Base-by-base conservation (phyloP, 176 grass and related monocot species). In the Melocanna baccifera region DNA sequence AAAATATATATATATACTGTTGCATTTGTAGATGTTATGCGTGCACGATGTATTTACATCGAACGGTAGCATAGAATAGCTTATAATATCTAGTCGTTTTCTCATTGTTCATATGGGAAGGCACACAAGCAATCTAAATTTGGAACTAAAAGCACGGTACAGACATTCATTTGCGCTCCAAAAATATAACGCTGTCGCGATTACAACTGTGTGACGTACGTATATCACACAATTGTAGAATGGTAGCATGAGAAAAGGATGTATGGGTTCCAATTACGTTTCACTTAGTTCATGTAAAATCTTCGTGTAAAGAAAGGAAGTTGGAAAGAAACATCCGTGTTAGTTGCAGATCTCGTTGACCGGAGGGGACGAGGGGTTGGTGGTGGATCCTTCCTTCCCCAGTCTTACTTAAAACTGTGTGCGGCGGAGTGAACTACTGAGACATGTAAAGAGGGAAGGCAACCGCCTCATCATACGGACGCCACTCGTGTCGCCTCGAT, bases 111-210 rank as follows among this genome's bases (percentile, higher is more conserved):
- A 0, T 3, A 6, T 64, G 62, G 16, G 16, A 64, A 16, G 2
- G 6, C 3, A 16, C 5, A 5, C 61, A 7, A 0, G 5, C 0
- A 0, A 30, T 1, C 28, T 8, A 64, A 13, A 18, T 18, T 64
- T 32, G 0, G 28, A 1, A 18, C 29, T 34, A 65, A 29, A 61
- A 61, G n/a, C 23, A 26, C 26, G 1, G 0, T 3, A 1, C 5
- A 1, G 6, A 26, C 4, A 12, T 26, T 26, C 10, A 61, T 61
- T 4, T 3, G 1, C 5, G 11, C 4, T 61, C 10, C 4, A 5
- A 0, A 64, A 64, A 16, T 16, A 15, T 7, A 7, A 6, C 0
- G 12, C 0, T 62, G 0, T 30, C 5, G 3, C 0, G 1, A 1
- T 6, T 62, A 59, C 0, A 26, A 0, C 2, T 59, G n/a, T 26